Evolutionary conservation across 2,329 filamentous ascomycete genomes (phyloP).

Genomic region (Cladosporium sp.): DNA sequence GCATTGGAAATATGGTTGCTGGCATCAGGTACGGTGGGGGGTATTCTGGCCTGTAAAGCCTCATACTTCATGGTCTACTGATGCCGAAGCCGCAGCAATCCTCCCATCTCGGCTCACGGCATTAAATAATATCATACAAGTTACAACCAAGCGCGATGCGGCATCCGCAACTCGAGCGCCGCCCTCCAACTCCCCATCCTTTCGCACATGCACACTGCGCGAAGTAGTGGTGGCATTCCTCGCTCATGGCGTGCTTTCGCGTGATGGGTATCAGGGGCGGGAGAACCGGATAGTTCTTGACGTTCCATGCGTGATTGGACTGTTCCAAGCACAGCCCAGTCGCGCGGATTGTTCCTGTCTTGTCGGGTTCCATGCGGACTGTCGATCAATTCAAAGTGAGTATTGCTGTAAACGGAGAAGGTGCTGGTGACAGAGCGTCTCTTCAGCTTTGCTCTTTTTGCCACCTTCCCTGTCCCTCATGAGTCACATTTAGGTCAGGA

Average conservation of each 20-base stretch:
- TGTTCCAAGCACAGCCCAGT: no score
- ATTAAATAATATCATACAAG: conserved; percentile 1
- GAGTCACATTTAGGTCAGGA: conserved; percentile 24
- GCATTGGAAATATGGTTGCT: no score
- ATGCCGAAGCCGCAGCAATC: not conserved
- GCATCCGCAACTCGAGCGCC: not conserved
- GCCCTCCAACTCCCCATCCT: not conserved
- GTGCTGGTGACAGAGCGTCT: not conserved
- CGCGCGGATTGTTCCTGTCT: no score
- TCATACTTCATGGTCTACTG: not conserved
- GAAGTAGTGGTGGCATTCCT: no score
- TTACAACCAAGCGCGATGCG: not conserved
- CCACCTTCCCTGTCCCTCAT: not conserved
- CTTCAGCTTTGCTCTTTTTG: not conserved
- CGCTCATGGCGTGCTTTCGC: no score
- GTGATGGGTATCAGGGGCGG: no score
- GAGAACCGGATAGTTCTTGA: no score
- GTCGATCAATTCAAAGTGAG: no score
- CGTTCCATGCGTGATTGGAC: no score
- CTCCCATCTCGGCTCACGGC: not conserved
- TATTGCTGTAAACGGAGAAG: no score
- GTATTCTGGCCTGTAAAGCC: not conserved
- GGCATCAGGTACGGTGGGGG: no score
- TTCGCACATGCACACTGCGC: not conserved
- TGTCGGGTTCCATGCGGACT: no score